phyloP scores from a whole-genome alignment of 1,139 yeast genomes.

The Suzukiozyma palmioleophila region DNA sequence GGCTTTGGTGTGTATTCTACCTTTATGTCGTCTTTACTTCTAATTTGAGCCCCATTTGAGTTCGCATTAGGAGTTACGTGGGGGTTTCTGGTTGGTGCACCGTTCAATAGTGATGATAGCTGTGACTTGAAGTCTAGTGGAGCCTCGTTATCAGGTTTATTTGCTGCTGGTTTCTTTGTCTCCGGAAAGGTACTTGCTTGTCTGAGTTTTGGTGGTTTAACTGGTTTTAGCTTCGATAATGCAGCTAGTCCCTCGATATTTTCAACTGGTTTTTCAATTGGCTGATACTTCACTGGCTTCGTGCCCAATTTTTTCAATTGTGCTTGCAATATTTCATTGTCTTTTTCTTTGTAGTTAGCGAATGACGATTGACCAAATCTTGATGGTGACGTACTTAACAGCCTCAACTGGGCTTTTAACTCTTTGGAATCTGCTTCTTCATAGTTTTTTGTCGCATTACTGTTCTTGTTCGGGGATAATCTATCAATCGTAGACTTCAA shows the following conservation, averaged over 20 bases:
- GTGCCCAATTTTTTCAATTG: slow-evolving; percentile 18
- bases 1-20: slow-evolving; percentile 4
- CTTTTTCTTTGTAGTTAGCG: slow-evolving; percentile 17
- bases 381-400: slow-evolving; percentile 6
- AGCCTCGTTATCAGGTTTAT: neutral
- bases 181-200: neutral
- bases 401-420: slow-evolving; percentile 21
- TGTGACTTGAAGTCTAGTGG: slow-evolving; percentile 11
- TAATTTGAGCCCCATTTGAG: slow-evolving; percentile 70
- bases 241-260: slow-evolving; percentile 15
- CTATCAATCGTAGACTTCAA: slow-evolving; percentile 6
- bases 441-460: slow-evolving; percentile 10
- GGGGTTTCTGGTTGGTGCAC: slow-evolving; percentile 42
- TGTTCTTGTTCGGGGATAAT: slow-evolving; percentile 1
- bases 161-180: neutral
- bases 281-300: slow-evolving; percentile 5
- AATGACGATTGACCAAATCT: neutral
- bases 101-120: slow-evolving; percentile 11
- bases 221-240: slow-evolving; percentile 13
- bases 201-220: slow-evolving; percentile 6
- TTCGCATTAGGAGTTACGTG: slow-evolving; percentile 67
- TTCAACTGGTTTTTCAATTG: slow-evolving; percentile 6
- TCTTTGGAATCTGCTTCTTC: slow-evolving; percentile 20
- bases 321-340: slow-evolving; percentile 18
- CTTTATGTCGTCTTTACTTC: slow-evolving; percentile 10